Evolutionary conservation across 345 rosid species (phyloP), one percentile per base, ranked within the genome.

Genomic region (Salix purpurea): DNA sequence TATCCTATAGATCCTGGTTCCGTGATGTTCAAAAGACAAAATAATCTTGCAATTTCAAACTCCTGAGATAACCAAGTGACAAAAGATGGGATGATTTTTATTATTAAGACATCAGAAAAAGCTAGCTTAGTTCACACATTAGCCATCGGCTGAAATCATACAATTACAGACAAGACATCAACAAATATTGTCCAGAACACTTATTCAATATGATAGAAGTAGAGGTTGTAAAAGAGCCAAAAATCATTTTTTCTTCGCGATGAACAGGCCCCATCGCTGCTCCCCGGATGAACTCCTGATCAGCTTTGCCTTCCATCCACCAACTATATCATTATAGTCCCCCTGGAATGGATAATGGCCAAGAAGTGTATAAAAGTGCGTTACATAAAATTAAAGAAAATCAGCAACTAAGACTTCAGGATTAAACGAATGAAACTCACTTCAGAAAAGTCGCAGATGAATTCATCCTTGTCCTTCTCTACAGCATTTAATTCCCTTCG

Each of bases 291-390:
- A 72, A 83, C 89, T 91, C 85, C 97, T 81, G 42, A 82, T 72
- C 79, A 89, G 84, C 83, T 92, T 92, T 61, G 97, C 87, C 64
- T 86, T 92, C 97, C 97, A 91, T 50, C 96, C 97, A 7, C 76
- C 91, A 2, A 92, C 87, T 7, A 92, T 89, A 0, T 85, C 94
- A 54, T 90, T 82, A 24, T 90, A 96, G 79, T 94, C 99, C 50
- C 89, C 86, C 97, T 96, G 95, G 28, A 69, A 72, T 9, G 23
- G 32, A 74, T 5, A 19, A 60, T 7, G 32, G 69, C 36, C 46
- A 48, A 56, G 16, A 10, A 52, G 7, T 21, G 13, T 18, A 15
- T 11, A 26, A 18, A 42, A 5, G 60, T 50, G 48, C 78, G 62
- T 14, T 21, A 2, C 24, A 5, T 24, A 16, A 32, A 60, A 44